Percentiles rank a stretch among this genome's conserved stretches.
These are phyloP conservation scores for Lomentospora prolificans DNA, from an alignment of 2,329 filamentous ascomycete species.

Conservation along the genomic window DNA sequence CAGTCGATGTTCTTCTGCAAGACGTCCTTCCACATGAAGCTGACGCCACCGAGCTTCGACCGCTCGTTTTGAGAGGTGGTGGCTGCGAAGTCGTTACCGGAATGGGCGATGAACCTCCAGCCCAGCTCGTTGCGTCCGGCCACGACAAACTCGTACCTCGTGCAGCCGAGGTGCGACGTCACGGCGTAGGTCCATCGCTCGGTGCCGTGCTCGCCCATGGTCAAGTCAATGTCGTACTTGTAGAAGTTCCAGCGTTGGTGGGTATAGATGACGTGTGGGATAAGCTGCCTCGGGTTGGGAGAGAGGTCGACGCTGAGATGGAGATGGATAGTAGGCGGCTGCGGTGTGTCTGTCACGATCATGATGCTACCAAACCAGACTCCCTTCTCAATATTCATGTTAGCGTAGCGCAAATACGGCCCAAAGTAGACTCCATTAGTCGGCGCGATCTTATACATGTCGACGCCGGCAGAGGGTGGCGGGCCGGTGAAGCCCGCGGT, in stretches of 20 bases:
- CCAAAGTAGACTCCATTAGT: slow-evolving; percentile 98
- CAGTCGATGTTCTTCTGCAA: slow-evolving; percentile 95
- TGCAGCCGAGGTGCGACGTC: slow-evolving; percentile 92
- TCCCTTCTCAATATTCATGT: slow-evolving; percentile 91
- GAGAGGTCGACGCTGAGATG: slow-evolving; percentile 85
- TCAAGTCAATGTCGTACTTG: slow-evolving; percentile 82
- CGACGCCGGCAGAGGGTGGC: slow-evolving; percentile 79
- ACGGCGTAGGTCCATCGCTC: slow-evolving; percentile 96
- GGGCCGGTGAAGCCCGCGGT: slow-evolving; percentile 79
- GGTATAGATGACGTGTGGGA: slow-evolving; percentile 70
- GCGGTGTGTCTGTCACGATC: slow-evolving; percentile 79
- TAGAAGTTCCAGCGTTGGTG: slow-evolving; percentile 96
- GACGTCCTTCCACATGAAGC: slow-evolving; percentile 98
- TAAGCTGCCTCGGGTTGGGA: slow-evolving; percentile 81
- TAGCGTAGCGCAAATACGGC: slow-evolving; percentile 88
- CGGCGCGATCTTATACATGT: slow-evolving; percentile 86
- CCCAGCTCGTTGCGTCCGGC: slow-evolving; percentile 81
- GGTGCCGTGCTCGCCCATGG: slow-evolving; percentile 74
- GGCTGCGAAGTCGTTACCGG: slow-evolving; percentile 89
- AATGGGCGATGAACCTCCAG: slow-evolving; percentile 94
- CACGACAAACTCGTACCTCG: slow-evolving; percentile 94
- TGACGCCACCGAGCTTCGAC: slow-evolving; percentile 74
- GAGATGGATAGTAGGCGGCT: slow-evolving; percentile 92
- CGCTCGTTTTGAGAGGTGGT: slow-evolving; percentile 81
- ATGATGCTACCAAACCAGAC: slow-evolving; percentile 90